Base-by-base conservation (phyloP, 2,329 filamentous ascomycete genomes). In the Trichoderma harzianum region DNA sequence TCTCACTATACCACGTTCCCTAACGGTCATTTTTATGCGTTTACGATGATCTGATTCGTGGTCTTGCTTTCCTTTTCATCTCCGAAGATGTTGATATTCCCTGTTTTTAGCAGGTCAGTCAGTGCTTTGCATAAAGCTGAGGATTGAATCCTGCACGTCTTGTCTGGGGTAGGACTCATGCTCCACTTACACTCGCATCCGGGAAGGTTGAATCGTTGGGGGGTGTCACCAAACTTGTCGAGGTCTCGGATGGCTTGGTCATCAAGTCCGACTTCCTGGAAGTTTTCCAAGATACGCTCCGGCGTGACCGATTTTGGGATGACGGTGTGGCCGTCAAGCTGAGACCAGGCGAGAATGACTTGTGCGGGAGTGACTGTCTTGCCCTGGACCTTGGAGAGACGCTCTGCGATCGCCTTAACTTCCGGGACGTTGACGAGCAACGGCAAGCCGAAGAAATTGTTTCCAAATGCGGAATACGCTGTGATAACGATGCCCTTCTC, bases 291-390 rank as follows among this genome's bases (percentile, higher is more conserved):
- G 75, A 94, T 94, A 70, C 92, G 88, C 43, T 85, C 85, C 62
- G 89, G 85, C 70, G 87, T 93, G 74, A 93, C 91, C 18, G 88
- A 91, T 85, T 94, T 94, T 77, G 92, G 92, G 76, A 94, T 93
- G 75, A 94, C 92, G 74, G 85, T 88, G 81, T 90, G 90, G 66
- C 89, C 90, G 75, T 88, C 80, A 65, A 85, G 76, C 82, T 86
- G 78, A 83, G 83, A 79, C 88, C 89, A 90, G 83, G 90, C 78
- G 81, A 89, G 80, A 84, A 85, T 77, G 72, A 84, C 82, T 75
- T 85, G 83, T 43, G 83, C 83, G 7, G 81, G 78, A 16, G 82
- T 83, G 71, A 83, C 80, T 34, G 75, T 76, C 82, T 79, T 80
- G 72, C 79, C 79, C 74, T 78, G 78, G 58, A 74, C 73, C 43